These are phyloP conservation scores for Kodamaea sp. DNA, from an alignment of 1,139 yeast species.

Conservation along the genomic window DNA sequence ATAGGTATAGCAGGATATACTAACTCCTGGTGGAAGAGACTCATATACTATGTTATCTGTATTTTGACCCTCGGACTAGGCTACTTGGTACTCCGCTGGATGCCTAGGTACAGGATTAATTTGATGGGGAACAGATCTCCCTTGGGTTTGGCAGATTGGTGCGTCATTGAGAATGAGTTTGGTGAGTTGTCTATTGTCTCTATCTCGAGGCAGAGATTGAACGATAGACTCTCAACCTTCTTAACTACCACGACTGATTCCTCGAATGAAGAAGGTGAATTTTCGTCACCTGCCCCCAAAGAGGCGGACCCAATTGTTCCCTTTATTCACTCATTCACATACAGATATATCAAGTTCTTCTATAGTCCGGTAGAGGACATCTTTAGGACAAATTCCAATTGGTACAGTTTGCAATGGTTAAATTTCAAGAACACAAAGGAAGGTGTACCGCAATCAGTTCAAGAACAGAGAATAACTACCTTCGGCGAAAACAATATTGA, in stretches of 20 bases:
- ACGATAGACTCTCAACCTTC: conserved; percentile 70
- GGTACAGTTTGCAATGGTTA: conserved; percentile 83
- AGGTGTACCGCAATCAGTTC: conserved; percentile 72
- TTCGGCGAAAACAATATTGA: conserved; percentile 80
- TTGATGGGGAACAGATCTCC: conserved; percentile 68
- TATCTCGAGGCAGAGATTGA: conserved; percentile 60
- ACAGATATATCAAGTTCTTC: conserved; percentile 79
- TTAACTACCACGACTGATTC: conserved; percentile 37
- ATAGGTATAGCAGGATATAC: conserved; percentile 90
- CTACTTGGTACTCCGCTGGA: conserved; percentile 77
- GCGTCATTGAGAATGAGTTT: conserved; percentile 89
- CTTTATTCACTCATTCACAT: conserved; percentile 65
- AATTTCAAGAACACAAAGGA: conserved; percentile 56
- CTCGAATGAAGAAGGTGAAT: conserved; percentile 16
- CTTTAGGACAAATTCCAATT: conserved; percentile 78
- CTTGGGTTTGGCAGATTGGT: conserved; percentile 86
- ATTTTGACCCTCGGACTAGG: conserved; percentile 66
- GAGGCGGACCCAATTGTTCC: conserved; percentile 69
- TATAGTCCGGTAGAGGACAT: conserved; percentile 87
- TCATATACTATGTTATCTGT: conserved; percentile 57
- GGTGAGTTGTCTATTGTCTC: conserved; percentile 73
- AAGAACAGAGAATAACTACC: conserved; percentile 67
- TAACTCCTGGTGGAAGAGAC: conserved; percentile 48
- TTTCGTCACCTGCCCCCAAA: conserved; percentile 5
- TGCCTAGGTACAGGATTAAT: conserved; percentile 72